Conservation (phyloP, 306 rosid genomes). For the Prunus fruticosa region DNA sequence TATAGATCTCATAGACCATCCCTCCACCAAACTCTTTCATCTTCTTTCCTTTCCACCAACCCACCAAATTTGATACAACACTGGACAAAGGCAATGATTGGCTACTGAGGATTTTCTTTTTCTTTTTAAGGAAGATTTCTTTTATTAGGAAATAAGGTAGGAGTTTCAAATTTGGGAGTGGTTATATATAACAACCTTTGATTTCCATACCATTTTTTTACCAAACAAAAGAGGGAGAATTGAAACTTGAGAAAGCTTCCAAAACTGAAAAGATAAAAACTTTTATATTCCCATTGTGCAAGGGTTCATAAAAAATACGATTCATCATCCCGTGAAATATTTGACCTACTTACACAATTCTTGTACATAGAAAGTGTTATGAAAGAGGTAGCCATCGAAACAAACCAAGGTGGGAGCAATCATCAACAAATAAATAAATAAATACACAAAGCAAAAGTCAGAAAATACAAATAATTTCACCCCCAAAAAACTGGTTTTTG, state of each 20-base stretch:
- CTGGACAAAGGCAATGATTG: neutral
- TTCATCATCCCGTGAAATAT: too few species aligned
- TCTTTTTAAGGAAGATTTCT: neutral
- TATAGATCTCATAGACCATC: neutral
- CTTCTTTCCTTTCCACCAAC: neutral
- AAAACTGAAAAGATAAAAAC: too few species aligned
- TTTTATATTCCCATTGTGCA: accelerated
- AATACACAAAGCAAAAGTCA: neutral
- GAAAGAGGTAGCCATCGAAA: neutral
- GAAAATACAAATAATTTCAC: neutral
- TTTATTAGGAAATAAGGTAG: neutral
- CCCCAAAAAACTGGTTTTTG: neutral
- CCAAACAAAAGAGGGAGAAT: too few species aligned
- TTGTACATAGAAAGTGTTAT: too few species aligned
- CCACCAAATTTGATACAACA: slow-evolving; percentile 6
- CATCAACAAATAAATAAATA: neutral
- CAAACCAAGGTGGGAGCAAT: neutral
- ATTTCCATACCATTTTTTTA: neutral
- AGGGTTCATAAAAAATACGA: neutral
- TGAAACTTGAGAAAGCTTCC: too few species aligned
- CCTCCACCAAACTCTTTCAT: slow-evolving; percentile 32
- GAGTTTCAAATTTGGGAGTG: neutral
- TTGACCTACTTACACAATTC: too few species aligned
- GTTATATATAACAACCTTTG: neutral
- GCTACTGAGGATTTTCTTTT: neutral